Evolutionary conservation across 768 basidiomycete species (phyloP).

Genomic region (Calocybe gangraenosa): DNA sequence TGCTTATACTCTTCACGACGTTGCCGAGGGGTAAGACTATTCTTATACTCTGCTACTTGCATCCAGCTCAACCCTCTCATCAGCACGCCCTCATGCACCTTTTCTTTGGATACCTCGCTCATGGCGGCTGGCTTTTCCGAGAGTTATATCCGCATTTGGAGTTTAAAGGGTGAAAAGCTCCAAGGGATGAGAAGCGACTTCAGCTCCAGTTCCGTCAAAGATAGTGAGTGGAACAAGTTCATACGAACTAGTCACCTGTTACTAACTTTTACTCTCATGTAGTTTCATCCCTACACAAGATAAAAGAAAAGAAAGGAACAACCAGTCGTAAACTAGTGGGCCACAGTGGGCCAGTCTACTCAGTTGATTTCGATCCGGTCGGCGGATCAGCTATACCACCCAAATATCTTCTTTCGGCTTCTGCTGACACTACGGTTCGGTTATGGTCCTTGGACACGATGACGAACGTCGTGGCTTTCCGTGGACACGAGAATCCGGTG

Average conservation of each 20-base stretch:
- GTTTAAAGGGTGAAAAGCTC: slow-evolving; percentile 86
- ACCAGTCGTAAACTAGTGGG: slow-evolving; percentile 94
- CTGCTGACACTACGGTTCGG: slow-evolving; percentile 86
- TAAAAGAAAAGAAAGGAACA: slow-evolving; percentile 76
- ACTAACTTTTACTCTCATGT: slow-evolving; percentile 2
- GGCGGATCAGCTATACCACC: slow-evolving; percentile 85
- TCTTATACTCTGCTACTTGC: slow-evolving; percentile 1
- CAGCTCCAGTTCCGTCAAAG: slow-evolving; percentile 57
- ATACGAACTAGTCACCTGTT: background rate
- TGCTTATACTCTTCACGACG: slow-evolving; percentile 91
- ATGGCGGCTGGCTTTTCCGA: slow-evolving; percentile 96
- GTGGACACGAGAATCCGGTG: slow-evolving; percentile 94
- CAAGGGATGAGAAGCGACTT: slow-evolving; percentile 77
- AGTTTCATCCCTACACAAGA: slow-evolving; percentile 60
- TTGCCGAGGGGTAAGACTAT: slow-evolving; percentile 80
- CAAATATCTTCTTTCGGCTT: slow-evolving; percentile 84
- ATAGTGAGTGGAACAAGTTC: slow-evolving; percentile 38
- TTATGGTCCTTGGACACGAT: slow-evolving; percentile 96
- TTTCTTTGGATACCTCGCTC: slow-evolving; percentile 86
- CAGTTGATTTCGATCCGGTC: slow-evolving; percentile 88
- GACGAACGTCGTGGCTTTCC: slow-evolving; percentile 89
- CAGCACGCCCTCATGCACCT: slow-evolving; percentile 82
- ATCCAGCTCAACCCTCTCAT: slow-evolving; percentile 4
- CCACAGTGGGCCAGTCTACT: slow-evolving; percentile 95
- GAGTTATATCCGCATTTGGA: slow-evolving; percentile 95